Evolutionary conservation across 805 yeast genomes (phyloP).

Genomic region (Yarrowia alimentaria): DNA sequence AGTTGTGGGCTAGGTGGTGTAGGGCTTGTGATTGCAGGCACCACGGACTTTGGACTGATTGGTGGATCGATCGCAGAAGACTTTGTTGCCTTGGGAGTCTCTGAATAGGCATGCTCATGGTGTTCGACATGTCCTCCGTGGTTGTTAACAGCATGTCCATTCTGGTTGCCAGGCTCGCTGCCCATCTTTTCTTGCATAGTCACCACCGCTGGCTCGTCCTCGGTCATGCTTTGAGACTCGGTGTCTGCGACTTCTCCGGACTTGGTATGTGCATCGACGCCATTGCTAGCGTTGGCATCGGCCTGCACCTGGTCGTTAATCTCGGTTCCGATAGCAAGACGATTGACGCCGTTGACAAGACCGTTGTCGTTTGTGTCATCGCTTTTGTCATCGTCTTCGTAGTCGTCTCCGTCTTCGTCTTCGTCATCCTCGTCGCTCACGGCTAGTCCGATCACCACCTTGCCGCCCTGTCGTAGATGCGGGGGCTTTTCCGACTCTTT

Average conservation of each 20-base stretch:
- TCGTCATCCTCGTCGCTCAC: constrained; percentile 18
- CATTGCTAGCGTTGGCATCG: constrained; percentile 12
- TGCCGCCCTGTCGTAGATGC: constrained; percentile 15
- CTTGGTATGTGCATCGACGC: not conserved
- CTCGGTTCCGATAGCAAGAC: constrained; percentile 5
- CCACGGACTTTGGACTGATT: too few species aligned
- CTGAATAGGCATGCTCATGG: constrained; percentile 21
- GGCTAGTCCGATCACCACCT: constrained; percentile 16
- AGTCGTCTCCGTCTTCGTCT: constrained; percentile 3
- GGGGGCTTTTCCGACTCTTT: constrained; percentile 9
- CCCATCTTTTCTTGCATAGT: constrained; percentile 16
- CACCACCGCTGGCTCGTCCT: constrained; percentile 6
- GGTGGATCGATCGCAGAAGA: too few species aligned
- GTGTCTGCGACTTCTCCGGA: constrained; percentile 9
- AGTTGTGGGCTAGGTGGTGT: too few species aligned
- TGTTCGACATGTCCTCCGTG: constrained; percentile 19
- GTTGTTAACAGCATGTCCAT: not conserved
- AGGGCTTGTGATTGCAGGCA: too few species aligned
- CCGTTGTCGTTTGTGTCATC: constrained; percentile 2
- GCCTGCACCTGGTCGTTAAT: constrained; percentile 20
- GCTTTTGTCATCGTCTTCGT: not conserved
- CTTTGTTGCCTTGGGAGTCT: too few species aligned
- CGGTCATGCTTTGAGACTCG: constrained; percentile 12
- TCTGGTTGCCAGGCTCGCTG: not conserved
- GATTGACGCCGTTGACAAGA: not conserved